Percentiles rank a stretch among this genome's conserved stretches.
These are phyloP conservation scores for Ceratocystis cacaofunesta DNA, from an alignment of 2,329 filamentous ascomycete genomes.

Conservation along the genomic window DNA sequence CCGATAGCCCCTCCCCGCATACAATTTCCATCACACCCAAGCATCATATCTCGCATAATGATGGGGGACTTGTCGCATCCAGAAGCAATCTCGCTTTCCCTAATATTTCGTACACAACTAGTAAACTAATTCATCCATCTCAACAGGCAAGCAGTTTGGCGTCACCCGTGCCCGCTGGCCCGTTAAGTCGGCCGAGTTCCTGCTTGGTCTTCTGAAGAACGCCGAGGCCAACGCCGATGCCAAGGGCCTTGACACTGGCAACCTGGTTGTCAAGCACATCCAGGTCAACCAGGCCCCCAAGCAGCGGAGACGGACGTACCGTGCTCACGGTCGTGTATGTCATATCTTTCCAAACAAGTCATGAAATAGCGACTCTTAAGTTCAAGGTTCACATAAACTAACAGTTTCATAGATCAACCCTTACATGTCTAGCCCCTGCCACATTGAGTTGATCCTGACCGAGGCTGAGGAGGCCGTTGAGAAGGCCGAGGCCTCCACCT, in stretches of 20 bases:
- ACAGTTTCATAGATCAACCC: conserved; percentile 70
- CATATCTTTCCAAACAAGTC: conserved; percentile 10
- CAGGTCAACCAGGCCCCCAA: conserved; percentile 99
- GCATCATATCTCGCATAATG: not conserved
- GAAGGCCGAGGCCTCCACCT: conserved; percentile 75
- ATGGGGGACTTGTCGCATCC: too few relatives aligned
- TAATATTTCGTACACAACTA: not conserved
- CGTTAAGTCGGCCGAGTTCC: conserved; percentile 96
- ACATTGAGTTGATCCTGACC: conserved; percentile 99
- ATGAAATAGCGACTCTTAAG: not conserved
- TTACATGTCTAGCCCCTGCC: conserved; percentile 99
- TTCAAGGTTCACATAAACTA: not conserved
- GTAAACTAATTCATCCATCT: conserved; percentile 5
- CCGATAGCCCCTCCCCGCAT: not conserved
- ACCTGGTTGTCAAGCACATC: conserved; percentile 99
- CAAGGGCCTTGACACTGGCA: conserved; percentile 93
- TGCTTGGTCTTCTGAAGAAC: conserved; percentile 93
- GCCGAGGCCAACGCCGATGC: conserved; percentile 92
- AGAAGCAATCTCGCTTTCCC: too few relatives aligned
- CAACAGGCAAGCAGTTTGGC: conserved; percentile 90
- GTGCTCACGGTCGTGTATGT: conserved; percentile 99
- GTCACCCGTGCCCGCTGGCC: conserved; percentile 97
- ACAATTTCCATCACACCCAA: not conserved
- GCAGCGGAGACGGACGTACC: conserved; percentile 98
- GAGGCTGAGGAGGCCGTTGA: conserved; percentile 92